phyloP scores from a whole-genome alignment of 176 grass and related monocot species.

The Canna indica region DNA sequence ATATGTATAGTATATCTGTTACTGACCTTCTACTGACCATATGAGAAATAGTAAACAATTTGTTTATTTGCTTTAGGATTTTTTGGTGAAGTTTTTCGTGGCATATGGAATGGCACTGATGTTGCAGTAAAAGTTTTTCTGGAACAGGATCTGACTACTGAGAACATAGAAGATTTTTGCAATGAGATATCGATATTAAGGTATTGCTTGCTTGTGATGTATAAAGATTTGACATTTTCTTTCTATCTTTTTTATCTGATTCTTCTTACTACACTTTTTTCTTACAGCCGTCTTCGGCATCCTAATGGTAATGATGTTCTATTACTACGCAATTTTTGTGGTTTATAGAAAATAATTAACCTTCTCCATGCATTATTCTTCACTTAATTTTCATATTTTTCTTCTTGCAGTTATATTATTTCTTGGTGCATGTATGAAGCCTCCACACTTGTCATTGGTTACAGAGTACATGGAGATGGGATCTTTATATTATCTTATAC shows the following conservation, averaged over 20 bases:
- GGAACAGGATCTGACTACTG: slow-evolving; percentile 96
- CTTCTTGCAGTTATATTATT: slow-evolving; percentile 81
- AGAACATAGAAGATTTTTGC: slow-evolving; percentile 99
- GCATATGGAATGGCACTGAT: slow-evolving; percentile 95
- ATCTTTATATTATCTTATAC: slow-evolving; percentile 95
- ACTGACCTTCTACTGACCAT: background rate
- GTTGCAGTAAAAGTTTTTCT: slow-evolving; percentile 98
- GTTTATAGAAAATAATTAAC: background rate
- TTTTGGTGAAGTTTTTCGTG: slow-evolving; percentile 96
- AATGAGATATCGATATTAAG: slow-evolving; percentile 96
- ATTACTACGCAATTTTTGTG: background rate
- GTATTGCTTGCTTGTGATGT: slow-evolving; percentile 33
- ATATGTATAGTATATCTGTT: background rate
- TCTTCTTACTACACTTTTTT: slow-evolving; percentile 22
- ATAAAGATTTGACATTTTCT: slow-evolving; percentile 12
- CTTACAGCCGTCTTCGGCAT: slow-evolving; percentile 87
- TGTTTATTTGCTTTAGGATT: slow-evolving; percentile 47
- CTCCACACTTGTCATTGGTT: slow-evolving; percentile 82
- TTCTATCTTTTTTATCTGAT: background rate
- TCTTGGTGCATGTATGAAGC: slow-evolving; percentile 96
- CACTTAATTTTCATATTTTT: background rate
- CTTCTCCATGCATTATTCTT: background rate
- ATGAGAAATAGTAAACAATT: background rate
- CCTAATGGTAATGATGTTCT: slow-evolving; percentile 69
- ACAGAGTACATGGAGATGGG: slow-evolving; percentile 98